Evolutionary conservation across 257 asterid species (phyloP).

Genomic region (Solanum sejunctum): DNA sequence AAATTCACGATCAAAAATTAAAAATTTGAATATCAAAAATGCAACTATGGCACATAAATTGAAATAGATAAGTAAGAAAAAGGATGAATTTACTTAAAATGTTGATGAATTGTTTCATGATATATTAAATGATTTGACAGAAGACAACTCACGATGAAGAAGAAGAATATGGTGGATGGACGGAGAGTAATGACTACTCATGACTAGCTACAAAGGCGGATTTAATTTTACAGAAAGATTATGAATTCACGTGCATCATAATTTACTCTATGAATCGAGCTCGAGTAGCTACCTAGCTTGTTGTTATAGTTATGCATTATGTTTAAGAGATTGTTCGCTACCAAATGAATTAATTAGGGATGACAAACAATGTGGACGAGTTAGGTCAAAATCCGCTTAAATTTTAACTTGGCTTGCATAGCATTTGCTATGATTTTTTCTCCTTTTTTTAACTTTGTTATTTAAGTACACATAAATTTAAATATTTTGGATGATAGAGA

Average conservation of each 20-base stretch:
- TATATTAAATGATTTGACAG: not conserved
- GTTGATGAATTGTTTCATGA: not conserved
- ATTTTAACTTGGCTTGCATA: not conserved
- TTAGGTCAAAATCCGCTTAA: not conserved
- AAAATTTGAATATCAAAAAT: not conserved
- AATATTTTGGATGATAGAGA: not conserved
- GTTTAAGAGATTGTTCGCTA: not conserved
- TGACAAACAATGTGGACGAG: not conserved
- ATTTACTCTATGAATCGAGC: not conserved
- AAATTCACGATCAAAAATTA: not conserved
- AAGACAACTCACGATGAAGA: not conserved
- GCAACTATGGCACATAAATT: no score
- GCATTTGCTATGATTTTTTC: not conserved
- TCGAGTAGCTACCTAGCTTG: not conserved
- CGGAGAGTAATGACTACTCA: slow-evolving; percentile 1
- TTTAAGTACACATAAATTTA: not conserved
- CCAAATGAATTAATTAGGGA: not conserved
- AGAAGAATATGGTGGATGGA: slow-evolving; percentile 28
- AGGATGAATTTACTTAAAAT: not conserved
- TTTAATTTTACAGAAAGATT: not conserved
- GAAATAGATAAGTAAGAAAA: no score
- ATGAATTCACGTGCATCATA: not conserved
- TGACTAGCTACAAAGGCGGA: not conserved
- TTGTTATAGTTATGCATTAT: not conserved
- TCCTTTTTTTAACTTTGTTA: not conserved